phyloP scores from a whole-genome alignment of 2,329 filamentous ascomycete genomes.

The Claviceps spartinae region DNA sequence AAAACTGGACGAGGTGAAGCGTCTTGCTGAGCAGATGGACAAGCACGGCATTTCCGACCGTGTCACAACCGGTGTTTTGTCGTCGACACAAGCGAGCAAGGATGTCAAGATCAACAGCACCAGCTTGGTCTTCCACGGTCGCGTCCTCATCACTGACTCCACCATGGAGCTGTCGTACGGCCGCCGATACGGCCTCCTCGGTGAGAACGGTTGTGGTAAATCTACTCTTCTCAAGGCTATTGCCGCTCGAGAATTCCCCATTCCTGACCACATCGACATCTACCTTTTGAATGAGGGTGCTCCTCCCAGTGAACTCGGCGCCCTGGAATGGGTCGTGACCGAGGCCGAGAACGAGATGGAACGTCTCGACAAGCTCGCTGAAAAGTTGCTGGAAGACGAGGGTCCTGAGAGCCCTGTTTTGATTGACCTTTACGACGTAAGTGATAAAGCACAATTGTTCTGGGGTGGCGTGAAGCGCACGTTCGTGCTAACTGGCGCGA shows the following conservation, averaged over 20 bases:
- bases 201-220: conserved; percentile 99
- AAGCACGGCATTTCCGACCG: conserved; percentile 92
- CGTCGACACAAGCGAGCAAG: conserved; percentile 71
- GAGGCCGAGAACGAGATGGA: conserved; percentile 91
- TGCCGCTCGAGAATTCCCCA: conserved; percentile 81
- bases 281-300: conserved; percentile 97
- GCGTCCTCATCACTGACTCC: conserved; percentile 86
- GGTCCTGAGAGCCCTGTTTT: conserved; percentile 83
- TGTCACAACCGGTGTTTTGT: conserved; percentile 92
- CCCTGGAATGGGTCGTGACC: conserved; percentile 91
- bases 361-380: conserved; percentile 74
- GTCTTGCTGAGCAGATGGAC: conserved; percentile 85
- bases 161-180: conserved; percentile 87
- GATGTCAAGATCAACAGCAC: conserved; percentile 95
- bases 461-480: neutral
- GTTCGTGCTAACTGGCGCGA: conserved; percentile 9
- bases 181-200: conserved; percentile 84
- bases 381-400: conserved; percentile 80
- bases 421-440: conserved; percentile 89
- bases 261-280: conserved; percentile 94
- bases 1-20: conserved; percentile 71
- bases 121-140: conserved; percentile 94
- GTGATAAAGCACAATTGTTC: conserved; percentile 16
- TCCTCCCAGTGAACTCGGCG: conserved; percentile 74
- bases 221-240: conserved; percentile 95